Evolutionary conservation across 2,329 filamentous ascomycete species (phyloP).

Genomic region (Teratosphaeria destructans): DNA sequence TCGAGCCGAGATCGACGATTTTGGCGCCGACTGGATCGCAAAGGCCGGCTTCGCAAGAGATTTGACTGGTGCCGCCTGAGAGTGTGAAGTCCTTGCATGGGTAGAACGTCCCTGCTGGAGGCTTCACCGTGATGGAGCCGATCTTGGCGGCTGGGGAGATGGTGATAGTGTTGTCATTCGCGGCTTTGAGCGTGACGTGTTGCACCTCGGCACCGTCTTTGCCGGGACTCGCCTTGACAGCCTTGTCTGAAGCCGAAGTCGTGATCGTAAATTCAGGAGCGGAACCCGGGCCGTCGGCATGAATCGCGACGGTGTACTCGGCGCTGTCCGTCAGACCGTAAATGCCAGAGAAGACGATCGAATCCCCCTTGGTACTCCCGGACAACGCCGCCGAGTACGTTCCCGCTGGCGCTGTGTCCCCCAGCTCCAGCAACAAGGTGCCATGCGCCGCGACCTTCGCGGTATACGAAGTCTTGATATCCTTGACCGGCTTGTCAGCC

Average conservation of each 20-base stretch:
- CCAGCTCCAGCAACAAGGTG: constrained; percentile 25
- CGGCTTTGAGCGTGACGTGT: constrained; percentile 14
- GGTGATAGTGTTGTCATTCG: constrained; percentile 18
- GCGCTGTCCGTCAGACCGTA: constrained; percentile 23
- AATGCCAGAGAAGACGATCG: constrained; percentile 7
- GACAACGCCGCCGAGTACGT: constrained; percentile 10
- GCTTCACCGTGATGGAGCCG: constrained; percentile 14
- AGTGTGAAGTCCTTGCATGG: constrained; percentile 28
- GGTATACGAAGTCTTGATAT: not conserved
- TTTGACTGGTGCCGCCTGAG: constrained; percentile 26
- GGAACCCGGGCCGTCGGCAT: constrained; percentile 3
- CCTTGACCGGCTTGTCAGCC: not conserved
- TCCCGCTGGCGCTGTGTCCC: constrained; percentile 15
- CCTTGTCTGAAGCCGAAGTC: not conserved
- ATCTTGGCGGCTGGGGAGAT: constrained; percentile 12
- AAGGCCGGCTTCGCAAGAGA: constrained; percentile 28
- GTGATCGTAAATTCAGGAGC: not conserved
- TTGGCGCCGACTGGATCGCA: constrained; percentile 38
- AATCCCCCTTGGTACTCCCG: constrained; percentile 8
- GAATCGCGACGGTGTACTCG: constrained; percentile 16
- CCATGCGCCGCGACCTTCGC: not conserved
- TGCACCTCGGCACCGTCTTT: not conserved
- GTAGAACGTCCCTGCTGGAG: constrained; percentile 30
- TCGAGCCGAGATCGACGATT: constrained; percentile 29
- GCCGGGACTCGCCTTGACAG: not conserved